Conservation (phyloP, 2,329 filamentous ascomycete genomes). For the Xylariaceae sp. region DNA sequence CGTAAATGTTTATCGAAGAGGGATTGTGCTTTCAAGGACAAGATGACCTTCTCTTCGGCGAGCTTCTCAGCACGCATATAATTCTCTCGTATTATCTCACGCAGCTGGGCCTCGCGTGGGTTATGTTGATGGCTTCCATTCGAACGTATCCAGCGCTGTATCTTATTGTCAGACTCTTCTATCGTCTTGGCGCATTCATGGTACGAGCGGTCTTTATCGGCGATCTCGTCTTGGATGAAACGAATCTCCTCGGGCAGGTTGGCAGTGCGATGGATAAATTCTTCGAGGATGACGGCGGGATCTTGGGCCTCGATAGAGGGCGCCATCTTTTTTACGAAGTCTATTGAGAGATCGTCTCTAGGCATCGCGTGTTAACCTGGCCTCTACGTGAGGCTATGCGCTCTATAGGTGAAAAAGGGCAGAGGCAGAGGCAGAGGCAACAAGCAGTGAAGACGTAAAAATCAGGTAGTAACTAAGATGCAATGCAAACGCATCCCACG, state of each 20-base stretch:
- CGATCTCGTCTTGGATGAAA: constrained; percentile 83
- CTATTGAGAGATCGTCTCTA: constrained; percentile 76
- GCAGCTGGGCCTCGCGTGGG: constrained; percentile 75
- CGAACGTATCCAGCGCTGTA: constrained; percentile 82
- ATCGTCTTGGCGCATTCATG: constrained; percentile 73
- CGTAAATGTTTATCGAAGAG: constrained; percentile 68
- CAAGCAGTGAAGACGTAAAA: constrained; percentile 1
- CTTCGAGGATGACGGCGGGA: constrained; percentile 75
- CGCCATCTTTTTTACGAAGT: constrained; percentile 72
- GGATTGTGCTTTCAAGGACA: constrained; percentile 69
- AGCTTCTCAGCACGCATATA: constrained; percentile 73
- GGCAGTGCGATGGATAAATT: constrained; percentile 76
- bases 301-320: constrained; percentile 65
- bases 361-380: constrained; percentile 70
- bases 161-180: constrained; percentile 72
- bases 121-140: constrained; percentile 77
- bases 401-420: constrained; percentile 20
- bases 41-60: constrained; percentile 75
- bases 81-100: constrained; percentile 70
- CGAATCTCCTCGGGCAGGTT: constrained; percentile 84
- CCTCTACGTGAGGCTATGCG: constrained; percentile 40
- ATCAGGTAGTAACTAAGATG: constrained; percentile 12
- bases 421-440: constrained; percentile 14
- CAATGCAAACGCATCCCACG: constrained; percentile 16
- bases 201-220: constrained; percentile 78